phyloP scores from a whole-genome alignment of 1,284 basidiomycete species.

The Pseudozyma tsukubaensis region DNA sequence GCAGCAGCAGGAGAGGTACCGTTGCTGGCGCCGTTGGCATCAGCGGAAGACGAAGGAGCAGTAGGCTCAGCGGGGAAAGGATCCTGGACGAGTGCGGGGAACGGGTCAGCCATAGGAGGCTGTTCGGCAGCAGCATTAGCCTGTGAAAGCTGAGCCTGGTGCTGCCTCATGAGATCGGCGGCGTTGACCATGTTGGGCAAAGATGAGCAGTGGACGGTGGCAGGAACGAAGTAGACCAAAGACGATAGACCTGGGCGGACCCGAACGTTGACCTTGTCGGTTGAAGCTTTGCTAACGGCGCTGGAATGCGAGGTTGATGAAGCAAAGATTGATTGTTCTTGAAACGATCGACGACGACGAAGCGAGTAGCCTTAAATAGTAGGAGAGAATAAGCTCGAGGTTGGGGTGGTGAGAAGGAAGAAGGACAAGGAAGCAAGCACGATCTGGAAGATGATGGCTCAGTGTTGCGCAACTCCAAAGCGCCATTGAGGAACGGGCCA shows the following conservation, averaged over 20 bases:
- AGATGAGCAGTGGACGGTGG: conserved; percentile 29
- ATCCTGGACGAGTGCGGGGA: conserved; percentile 62
- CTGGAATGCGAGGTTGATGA: background rate
- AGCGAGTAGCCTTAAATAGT: conserved; percentile 5
- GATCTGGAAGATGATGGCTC: too few species aligned
- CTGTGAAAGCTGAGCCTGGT: conserved; percentile 32
- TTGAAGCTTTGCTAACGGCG: conserved; percentile 7
- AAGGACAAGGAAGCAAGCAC: background rate
- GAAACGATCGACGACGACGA: background rate
- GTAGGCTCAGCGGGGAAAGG: conserved; percentile 52
- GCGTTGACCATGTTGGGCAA: conserved; percentile 54
- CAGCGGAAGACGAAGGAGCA: conserved; percentile 18
- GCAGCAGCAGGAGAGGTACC: conserved; percentile 13
- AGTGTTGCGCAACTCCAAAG: background rate
- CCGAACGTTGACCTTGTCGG: conserved; percentile 10
- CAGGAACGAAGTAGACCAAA: conserved; percentile 48
- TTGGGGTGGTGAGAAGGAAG: conserved; percentile 1
- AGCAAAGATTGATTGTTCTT: background rate
- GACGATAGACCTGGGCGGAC: conserved; percentile 43
- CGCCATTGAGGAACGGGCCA: conserved; percentile 8
- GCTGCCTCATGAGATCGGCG: conserved; percentile 63
- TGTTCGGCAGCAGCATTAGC: conserved; percentile 48
- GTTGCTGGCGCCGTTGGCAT: conserved; percentile 12
- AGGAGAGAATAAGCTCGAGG: conserved; percentile 7
- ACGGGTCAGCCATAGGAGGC: conserved; percentile 59